Evolutionary conservation across 768 basidiomycete genomes (phyloP), one percentile per base, ranked within the genome.

Genomic region (Russula abietina): DNA sequence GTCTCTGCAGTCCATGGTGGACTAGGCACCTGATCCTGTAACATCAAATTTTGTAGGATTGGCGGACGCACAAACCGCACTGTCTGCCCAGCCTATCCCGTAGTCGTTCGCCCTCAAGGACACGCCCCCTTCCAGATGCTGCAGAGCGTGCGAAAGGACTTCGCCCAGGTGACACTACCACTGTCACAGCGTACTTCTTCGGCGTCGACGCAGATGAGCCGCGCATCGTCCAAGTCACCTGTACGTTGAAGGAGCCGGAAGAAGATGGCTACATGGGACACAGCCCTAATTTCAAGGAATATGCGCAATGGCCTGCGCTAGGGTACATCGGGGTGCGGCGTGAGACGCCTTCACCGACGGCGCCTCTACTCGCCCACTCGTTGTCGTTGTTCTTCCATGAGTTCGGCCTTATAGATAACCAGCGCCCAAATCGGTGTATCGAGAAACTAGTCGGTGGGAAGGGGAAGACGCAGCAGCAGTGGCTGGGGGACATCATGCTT

Each of bases 401-500:
- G 54, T 64, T 64, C 36, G 63, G 63, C 19, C 19, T 60, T 16
- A 4, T 45, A 9, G 63, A 64, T 30, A 17, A 56, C 12, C 63
- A 64, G 32, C 63, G 41, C 24, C 63, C 63, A 2, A 64, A 64
- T 60, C 58, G 54, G 32, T 64, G 63, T 36, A 45, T 64, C 26
- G 63, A 64, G 63, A 59, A 51, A 54, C 41, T 64, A 10, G 54
- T 64, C n/a, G 63, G 63, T 5, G 63, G 63, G 19, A 32, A 24
- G 2, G 59, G 48, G 3, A 43, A 7, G 32, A n/a, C 63, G 9
- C 22, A 50, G 32, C 63, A 55, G 48, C 45, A 56, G 48, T 64
- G 63, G 63, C 49, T 64, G 12, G 63, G 63, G 17, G 63, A 64
- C 33, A 64, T 64, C 39, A 64, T 64, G 59, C 54, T 64, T 33